phyloP scores from a whole-genome alignment of 1,139 yeast genomes.

The Candida freyschussii region DNA sequence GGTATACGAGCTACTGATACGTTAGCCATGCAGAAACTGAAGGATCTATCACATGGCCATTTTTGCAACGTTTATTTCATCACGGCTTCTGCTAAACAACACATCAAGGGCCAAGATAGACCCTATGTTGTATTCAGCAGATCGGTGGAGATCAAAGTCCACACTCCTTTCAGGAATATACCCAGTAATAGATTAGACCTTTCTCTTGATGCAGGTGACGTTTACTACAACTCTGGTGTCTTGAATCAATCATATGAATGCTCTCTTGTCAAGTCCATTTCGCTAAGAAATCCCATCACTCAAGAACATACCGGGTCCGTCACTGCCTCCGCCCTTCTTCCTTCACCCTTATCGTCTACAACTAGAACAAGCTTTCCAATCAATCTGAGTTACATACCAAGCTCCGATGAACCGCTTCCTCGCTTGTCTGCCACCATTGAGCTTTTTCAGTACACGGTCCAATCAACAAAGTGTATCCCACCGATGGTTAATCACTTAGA shows the following conservation, averaged over 20 bases:
- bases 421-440: constrained; percentile 2
- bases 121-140: constrained; percentile 18
- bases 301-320: constrained; percentile 8
- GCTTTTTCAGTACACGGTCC: constrained; percentile 15
- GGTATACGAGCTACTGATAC: constrained; percentile 13
- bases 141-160: constrained; percentile 16
- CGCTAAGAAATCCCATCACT: constrained; percentile 3
- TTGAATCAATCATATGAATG: constrained; percentile 10
- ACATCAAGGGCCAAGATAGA: constrained; percentile 7
- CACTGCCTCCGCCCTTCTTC: constrained; percentile 11
- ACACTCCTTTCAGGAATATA: constrained; percentile 2
- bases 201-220: constrained; percentile 11
- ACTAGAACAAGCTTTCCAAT: constrained; percentile 10
- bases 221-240: constrained; percentile 12
- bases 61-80: constrained; percentile 17
- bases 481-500: constrained; percentile 4
- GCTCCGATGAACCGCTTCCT: constrained; percentile 3
- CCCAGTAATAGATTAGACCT: constrained; percentile 11
- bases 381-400: constrained; percentile 11
- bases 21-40: constrained; percentile 2
- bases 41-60: constrained; percentile 4
- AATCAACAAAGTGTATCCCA: constrained; percentile 12
- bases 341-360: constrained; percentile 7
- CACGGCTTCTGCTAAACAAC: constrained; percentile 14
- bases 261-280: constrained; percentile 12